A percentile compares a stretch with the other conserved stretches of the same genome.
Conservation (phyloP, 2,329 filamentous ascomycete genomes). For the Fusarium austroafricanum region DNA sequence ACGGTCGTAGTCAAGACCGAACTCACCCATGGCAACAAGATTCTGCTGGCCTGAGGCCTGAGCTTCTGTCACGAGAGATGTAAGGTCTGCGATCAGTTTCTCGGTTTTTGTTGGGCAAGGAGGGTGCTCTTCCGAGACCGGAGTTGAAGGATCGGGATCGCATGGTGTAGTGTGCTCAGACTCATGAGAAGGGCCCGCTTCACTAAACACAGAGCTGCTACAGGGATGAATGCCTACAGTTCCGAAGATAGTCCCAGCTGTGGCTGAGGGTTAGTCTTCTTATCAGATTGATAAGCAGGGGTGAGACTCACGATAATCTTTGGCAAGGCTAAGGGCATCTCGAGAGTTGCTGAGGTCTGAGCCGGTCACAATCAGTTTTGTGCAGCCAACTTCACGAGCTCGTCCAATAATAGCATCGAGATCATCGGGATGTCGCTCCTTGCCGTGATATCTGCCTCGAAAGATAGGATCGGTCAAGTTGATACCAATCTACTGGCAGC, state of each 20-base stretch:
- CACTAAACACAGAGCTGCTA: slow-evolving; percentile 81
- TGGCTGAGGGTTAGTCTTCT: slow-evolving; percentile 17
- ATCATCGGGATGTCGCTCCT: slow-evolving; percentile 78
- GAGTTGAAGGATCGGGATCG: slow-evolving; percentile 63
- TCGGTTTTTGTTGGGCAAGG: slow-evolving; percentile 59
- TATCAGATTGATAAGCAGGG: slow-evolving; percentile 9
- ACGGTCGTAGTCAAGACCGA: slow-evolving; percentile 96
- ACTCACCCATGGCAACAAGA: slow-evolving; percentile 89
- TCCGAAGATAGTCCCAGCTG: slow-evolving; percentile 84
- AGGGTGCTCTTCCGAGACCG: slow-evolving; percentile 61
- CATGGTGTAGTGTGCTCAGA: slow-evolving; percentile 63
- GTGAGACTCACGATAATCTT: slow-evolving; percentile 73
- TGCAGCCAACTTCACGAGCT: slow-evolving; percentile 81
- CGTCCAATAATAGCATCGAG: slow-evolving; percentile 81
- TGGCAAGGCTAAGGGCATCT: slow-evolving; percentile 78
- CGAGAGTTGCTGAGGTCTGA: slow-evolving; percentile 84
- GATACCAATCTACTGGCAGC: slow-evolving; percentile 78
- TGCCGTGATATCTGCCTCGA: slow-evolving; percentile 84
- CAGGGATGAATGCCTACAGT: slow-evolving; percentile 97
- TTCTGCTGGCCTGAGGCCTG: slow-evolving; percentile 56
- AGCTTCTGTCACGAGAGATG: slow-evolving; percentile 70
- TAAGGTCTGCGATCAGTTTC: slow-evolving; percentile 69
- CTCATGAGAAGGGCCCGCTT: slow-evolving; percentile 57
- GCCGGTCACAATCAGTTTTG: slow-evolving; percentile 93
- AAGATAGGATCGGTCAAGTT: slow-evolving; percentile 96